phyloP scores from a whole-genome alignment of 1,139 yeast genomes.

The Kurtzmaniella quercitrusa region DNA sequence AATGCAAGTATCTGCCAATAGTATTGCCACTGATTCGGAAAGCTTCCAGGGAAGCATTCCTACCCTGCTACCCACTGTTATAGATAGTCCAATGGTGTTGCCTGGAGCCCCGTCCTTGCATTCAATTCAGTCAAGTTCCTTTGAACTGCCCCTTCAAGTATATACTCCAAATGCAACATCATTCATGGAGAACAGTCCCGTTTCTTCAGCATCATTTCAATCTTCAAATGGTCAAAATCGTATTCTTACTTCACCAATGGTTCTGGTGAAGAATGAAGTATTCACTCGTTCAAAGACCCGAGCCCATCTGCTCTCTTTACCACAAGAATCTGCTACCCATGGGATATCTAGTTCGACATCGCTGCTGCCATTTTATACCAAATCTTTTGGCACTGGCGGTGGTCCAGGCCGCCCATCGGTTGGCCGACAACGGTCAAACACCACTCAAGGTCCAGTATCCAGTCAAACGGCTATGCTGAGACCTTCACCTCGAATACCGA shows the following conservation, averaged over 20 bases:
- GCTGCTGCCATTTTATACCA: constrained; percentile 6
- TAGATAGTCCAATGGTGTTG: background rate
- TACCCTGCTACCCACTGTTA: background rate
- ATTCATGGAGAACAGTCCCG: background rate
- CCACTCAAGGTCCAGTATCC: constrained; percentile 8
- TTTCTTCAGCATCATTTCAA: constrained; percentile 4
- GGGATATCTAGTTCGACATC: background rate
- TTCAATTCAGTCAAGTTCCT: background rate
- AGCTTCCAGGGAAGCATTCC: background rate
- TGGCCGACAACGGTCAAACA: constrained; percentile 22
- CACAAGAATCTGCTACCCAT: constrained; percentile 10
- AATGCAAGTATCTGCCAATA: background rate
- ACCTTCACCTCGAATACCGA: constrained; percentile 12
- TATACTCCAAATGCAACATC: background rate
- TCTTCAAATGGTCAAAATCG: constrained; percentile 18
- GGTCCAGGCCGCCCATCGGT: constrained; percentile 4
- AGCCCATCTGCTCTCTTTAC: constrained; percentile 35
- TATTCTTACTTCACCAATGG: constrained; percentile 32
- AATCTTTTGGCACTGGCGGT: background rate
- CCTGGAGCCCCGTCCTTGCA: background rate
- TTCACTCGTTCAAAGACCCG: constrained; percentile 12
- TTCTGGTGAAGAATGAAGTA: constrained; percentile 18
- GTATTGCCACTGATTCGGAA: background rate
- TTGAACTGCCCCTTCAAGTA: background rate
- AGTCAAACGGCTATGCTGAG: background rate